Evolutionary conservation across 164 flowering plant species (phyloP).

Genomic region (Aristolochia contorta): DNA sequence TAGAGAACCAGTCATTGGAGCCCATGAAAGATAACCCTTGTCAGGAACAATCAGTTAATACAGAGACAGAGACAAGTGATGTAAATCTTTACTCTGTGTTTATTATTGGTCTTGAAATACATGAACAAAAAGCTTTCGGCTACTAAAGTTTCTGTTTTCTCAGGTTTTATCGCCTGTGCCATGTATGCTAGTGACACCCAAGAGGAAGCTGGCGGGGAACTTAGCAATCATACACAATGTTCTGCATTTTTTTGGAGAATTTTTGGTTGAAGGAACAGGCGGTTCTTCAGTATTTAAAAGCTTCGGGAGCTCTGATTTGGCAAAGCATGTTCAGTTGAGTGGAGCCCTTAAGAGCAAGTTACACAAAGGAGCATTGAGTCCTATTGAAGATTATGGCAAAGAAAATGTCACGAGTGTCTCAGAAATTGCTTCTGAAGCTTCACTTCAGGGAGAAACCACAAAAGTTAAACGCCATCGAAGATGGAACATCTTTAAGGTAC

Average conservation of each 20-base stretch:
- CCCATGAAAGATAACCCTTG: slow-evolving; percentile 26
- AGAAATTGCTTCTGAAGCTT: slow-evolving; percentile 19
- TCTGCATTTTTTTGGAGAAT: slow-evolving; percentile 82
- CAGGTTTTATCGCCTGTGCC: slow-evolving; percentile 76
- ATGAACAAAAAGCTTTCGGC: neutral
- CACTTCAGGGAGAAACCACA: slow-evolving; percentile 29
- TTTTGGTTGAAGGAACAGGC: slow-evolving; percentile 92
- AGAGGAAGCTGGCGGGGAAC: slow-evolving; percentile 82
- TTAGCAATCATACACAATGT: slow-evolving; percentile 71
- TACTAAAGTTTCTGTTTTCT: slow-evolving; percentile 10
- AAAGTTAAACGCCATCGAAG: slow-evolving; percentile 72
- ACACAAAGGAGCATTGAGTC: slow-evolving; percentile 30
- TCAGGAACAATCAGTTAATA: slow-evolving; percentile 34
- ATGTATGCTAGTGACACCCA: slow-evolving; percentile 85
- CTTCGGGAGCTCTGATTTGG: slow-evolving; percentile 27
- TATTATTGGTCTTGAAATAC: too few relatives aligned
- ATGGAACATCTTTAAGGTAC: slow-evolving; percentile 80
- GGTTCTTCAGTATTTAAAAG: slow-evolving; percentile 65
- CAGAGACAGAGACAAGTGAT: slow-evolving; percentile 68
- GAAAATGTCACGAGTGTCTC: slow-evolving; percentile 23
- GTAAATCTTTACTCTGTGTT: slow-evolving; percentile 21
- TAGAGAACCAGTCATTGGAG: slow-evolving; percentile 31
- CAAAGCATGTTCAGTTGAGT: slow-evolving; percentile 33
- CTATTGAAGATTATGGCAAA: slow-evolving; percentile 35
- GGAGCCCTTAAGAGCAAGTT: slow-evolving; percentile 34